phyloP scores from a whole-genome alignment of 208 protist species.

The Porcisia hertigi region DNA sequence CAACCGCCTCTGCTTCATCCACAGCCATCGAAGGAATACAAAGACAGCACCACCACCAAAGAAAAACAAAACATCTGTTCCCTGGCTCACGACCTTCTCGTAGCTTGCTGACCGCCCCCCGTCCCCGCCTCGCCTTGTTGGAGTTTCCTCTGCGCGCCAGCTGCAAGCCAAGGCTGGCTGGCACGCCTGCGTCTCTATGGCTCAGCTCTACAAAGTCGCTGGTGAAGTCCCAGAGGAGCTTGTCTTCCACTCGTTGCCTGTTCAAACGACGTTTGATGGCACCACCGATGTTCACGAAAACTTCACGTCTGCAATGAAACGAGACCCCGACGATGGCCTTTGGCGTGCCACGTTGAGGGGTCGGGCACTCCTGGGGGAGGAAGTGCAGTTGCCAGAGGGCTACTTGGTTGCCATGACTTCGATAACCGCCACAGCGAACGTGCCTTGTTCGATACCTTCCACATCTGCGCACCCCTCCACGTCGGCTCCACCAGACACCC shows the following conservation, averaged over 20 bases:
- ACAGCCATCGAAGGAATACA: too few species aligned
- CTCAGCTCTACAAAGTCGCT: neutral
- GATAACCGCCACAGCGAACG: neutral
- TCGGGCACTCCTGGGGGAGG: slow-evolving; percentile 32
- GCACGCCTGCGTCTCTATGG: neutral
- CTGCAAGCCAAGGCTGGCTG: neutral
- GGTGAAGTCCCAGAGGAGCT: neutral
- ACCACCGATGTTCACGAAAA: slow-evolving; percentile 66
- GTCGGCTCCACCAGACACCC: too few species aligned
- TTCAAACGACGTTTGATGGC: slow-evolving; percentile 68
- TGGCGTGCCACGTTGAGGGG: slow-evolving; percentile 36
- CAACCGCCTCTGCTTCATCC: too few species aligned
- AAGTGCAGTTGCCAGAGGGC: slow-evolving; percentile 33
- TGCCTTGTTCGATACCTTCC: neutral
- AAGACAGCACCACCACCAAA: too few species aligned
- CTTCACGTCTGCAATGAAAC: slow-evolving; percentile 48
- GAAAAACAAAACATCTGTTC: neutral
- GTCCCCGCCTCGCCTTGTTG: neutral
- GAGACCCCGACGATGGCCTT: slow-evolving; percentile 1
- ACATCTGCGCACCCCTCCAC: neutral
- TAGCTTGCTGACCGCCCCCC: neutral
- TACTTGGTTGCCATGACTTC: slow-evolving; percentile 34
- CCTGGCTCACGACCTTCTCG: neutral
- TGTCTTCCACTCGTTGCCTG: slow-evolving; percentile 63
- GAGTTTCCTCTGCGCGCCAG: neutral